Conservation (phyloP, 2,329 filamentous ascomycete genomes). For the Kalaharituber pfeilii region DNA sequence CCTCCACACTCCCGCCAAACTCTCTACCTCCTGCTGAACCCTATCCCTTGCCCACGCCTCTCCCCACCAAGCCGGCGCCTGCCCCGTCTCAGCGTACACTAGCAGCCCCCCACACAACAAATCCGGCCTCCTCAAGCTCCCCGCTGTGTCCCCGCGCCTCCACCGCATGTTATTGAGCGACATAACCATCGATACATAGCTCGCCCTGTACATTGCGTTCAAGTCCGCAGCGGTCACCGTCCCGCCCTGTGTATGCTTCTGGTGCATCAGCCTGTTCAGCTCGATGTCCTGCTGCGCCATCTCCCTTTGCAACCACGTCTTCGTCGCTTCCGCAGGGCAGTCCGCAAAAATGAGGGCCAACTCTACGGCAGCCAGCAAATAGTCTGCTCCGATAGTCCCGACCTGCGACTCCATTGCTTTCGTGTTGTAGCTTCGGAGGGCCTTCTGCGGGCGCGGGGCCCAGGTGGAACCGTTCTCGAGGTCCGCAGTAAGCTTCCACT, state of each 20-base stretch:
- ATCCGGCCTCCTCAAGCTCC: not conserved
- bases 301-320: not conserved
- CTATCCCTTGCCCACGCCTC: not conserved
- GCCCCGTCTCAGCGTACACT: not conserved
- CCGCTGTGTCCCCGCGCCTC: not conserved
- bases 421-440: not conserved
- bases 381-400: not conserved
- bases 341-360: not conserved
- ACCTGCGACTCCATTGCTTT: not conserved
- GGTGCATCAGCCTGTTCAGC: not conserved
- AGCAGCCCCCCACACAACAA: not conserved
- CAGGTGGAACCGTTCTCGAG: not conserved
- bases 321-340: not conserved
- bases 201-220: not conserved
- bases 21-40: not conserved
- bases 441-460: not conserved
- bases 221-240: not conserved
- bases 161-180: not conserved
- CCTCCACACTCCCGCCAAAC: not conserved
- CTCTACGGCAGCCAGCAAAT: not conserved
- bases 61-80: not conserved
- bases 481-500: no score
- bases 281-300: not conserved
- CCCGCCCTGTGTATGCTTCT: not conserved
- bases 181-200: not conserved